Evolutionary conservation across 805 yeast genomes (phyloP), one percentile per base, ranked within the genome.

Genomic region (Metschnikowia lochheadii): DNA sequence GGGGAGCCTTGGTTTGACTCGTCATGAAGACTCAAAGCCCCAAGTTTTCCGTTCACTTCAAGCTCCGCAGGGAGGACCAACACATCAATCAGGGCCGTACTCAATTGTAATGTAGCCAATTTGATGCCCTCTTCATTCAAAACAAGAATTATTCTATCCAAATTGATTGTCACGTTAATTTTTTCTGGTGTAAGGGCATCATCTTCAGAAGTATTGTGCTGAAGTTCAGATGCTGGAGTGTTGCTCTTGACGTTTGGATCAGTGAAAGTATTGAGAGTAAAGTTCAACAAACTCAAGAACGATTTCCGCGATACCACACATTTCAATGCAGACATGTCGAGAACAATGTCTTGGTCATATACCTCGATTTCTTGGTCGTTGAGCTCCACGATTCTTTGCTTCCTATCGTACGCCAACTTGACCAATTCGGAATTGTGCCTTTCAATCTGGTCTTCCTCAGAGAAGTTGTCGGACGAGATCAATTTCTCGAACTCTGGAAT

Each of bases 111-210:
- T 0, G 96, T 89, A 0, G 96, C 96, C 40, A 94, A 66, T 57
- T 86, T 85, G 45, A 84, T 75, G 3, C 91, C 85, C 50, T 89
- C 96, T 61, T 92, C 97, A 61, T 88, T 87, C 45, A 94, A 70
- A 3, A 88, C 81, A 44, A 89, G 63, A 7, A 84, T 81, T 13
- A 92, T 80, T 61, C 96, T 84, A 41, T 83, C 88, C 60, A 94
- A 70, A 44, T 78, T 78, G 31, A 92, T 73, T 32, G 78, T 74
- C 31, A 91, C 85, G 48, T 82, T 81, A 34, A 90, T 84, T 59
- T 83, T 86, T 57, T 85, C 88, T 0, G 95, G 94, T 0, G 90
- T 78, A 14, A 77, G 74, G 11, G 77, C 82, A 21, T 68, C 72
- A 53, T 79, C 80, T 35, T 76, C 69, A n/a, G 75, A 80, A 54